Base-by-base conservation (phyloP, 78 protist genomes). In the Dictyostelium brefeldianum region DNA sequence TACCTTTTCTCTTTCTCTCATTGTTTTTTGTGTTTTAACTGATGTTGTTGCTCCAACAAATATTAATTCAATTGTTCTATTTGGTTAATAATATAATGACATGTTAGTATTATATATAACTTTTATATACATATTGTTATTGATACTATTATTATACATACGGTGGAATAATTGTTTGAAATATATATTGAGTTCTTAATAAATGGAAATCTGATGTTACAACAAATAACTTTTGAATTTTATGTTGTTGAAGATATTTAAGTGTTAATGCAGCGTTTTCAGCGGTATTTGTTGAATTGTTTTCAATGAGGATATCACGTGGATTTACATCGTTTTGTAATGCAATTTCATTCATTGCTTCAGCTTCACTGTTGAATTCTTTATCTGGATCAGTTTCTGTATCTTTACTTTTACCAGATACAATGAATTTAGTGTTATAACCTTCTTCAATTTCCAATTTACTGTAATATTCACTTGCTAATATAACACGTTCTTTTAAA, bases 131-230 rank as follows among this genome's bases (percentile, higher is more conserved):
- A 9, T 59, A 59, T 59, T 12, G 57, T 53, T 53, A 11, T 53
- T 53, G 57, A 12, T 53, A 53, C 11, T 8, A 53, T 53, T 53
- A 53, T 12, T 11, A 20, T 20, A 48, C 53, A 12, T 78, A 78
- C 83, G 62, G 25, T 77, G 92, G 92, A 41, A 85, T 62, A 17
- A 85, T 41, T 20, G 92, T 77, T 48, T 85, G 82, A 74, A 85
- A 85, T 43, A 69, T 85, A 70, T 85, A 85, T 77, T 85, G 82
- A 46, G 92, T 5, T 47, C 92, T 64, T 17, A 85, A 22, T 20
- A 62, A 31, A 62, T 85, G 92, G 83, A 77, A 85, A 77, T 85
- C 92, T 20, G 84, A 77, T 0, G 92, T 85, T 4, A 77, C 71
- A 64, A 85, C 29, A 29, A 73, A 64, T 15, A 74, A 15, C n/a